Conservation (phyloP, 768 basidiomycete genomes). For the Mycena alexandri region DNA sequence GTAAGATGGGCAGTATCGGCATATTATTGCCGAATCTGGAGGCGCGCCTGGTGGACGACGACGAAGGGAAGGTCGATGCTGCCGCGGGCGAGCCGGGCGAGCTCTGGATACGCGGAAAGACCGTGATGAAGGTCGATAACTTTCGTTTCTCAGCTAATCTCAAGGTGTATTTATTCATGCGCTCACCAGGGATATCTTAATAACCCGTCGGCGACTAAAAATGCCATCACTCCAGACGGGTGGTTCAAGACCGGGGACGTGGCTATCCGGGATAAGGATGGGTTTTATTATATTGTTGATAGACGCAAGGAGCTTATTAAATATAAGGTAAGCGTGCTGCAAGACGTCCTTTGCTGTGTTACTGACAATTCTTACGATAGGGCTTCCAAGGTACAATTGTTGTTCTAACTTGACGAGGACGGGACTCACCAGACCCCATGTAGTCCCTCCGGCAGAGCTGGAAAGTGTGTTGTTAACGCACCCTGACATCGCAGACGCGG, state of each 20-base stretch:
- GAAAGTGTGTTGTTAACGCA: conserved; percentile 83
- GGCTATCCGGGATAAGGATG: conserved; percentile 72
- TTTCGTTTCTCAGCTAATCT: neutral
- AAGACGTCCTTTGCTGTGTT: neutral
- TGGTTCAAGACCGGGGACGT: conserved; percentile 96
- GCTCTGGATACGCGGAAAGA: conserved; percentile 84
- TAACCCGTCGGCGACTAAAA: conserved; percentile 76
- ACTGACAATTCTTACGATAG: conserved; percentile 46
- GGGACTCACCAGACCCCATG: conserved; percentile 6
- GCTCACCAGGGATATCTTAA: conserved; percentile 75
- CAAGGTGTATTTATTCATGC: neutral
- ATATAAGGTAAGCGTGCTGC: conserved; percentile 64
- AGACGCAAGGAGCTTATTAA: conserved; percentile 82
- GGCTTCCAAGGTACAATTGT: conserved; percentile 76
- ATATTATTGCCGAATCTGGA: conserved; percentile 80
- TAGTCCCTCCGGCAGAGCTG: conserved; percentile 90
- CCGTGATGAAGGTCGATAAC: conserved; percentile 80
- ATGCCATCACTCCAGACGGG: conserved; percentile 75
- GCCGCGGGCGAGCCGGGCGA: conserved; percentile 76
- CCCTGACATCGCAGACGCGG: conserved; percentile 81
- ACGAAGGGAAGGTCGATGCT: conserved; percentile 62
- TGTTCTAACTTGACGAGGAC: neutral
- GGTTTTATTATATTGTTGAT: conserved; percentile 82
- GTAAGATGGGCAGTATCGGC: conserved; percentile 77
- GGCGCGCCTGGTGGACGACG: conserved; percentile 75